Evolutionary conservation across 345 rosid genomes (phyloP).

Genomic region (Noccaea caerulescens): DNA sequence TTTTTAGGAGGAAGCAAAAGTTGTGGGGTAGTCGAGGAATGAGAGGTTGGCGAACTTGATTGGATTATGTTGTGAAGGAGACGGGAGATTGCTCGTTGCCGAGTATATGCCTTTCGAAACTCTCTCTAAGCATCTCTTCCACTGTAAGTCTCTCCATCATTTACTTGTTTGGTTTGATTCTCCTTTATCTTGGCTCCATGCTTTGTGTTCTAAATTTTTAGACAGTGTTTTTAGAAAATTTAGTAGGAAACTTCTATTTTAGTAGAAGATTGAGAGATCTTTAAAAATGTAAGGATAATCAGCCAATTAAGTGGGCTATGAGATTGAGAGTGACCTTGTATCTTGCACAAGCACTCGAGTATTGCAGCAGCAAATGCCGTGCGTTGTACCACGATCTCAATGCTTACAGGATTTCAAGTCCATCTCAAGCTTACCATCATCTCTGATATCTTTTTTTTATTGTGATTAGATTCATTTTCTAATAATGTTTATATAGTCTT

Average conservation of each 20-base stretch:
- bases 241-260: no score
- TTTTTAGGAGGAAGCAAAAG: conserved; percentile 71
- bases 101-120: no score
- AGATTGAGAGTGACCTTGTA: no score
- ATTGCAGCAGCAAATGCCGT: no score
- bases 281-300: no score
- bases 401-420: conserved; percentile 79
- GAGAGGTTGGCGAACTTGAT: conserved; percentile 76
- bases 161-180: conserved; percentile 19
- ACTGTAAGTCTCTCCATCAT: conserved; percentile 50
- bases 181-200: no score
- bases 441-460: neutral
- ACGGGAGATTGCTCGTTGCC: conserved; percentile 77
- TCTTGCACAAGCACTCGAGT: no score
- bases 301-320: no score
- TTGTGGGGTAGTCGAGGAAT: conserved; percentile 73
- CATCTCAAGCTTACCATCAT: conserved; percentile 15
- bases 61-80: conserved; percentile 83
- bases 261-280: no score
- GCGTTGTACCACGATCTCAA: no score
- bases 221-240: no score
- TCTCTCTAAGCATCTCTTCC: conserved; percentile 87
- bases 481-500: conserved; percentile 20
- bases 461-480: conserved; percentile 9
- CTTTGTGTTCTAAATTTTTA: no score